phyloP scores from a whole-genome alignment of 2,329 filamentous ascomycete genomes.

The Talaromyces sp. region DNA sequence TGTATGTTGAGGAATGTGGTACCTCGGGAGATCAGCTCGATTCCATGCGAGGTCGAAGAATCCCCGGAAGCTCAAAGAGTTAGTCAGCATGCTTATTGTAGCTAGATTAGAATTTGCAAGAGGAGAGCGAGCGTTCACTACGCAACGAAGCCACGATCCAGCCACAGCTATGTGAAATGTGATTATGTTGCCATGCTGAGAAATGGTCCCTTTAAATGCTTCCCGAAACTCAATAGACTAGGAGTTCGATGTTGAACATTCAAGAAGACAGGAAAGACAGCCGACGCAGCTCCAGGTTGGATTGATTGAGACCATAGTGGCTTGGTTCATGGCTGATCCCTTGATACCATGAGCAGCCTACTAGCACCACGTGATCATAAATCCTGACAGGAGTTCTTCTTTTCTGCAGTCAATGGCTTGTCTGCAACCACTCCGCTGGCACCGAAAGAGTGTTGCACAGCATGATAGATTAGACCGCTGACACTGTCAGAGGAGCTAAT shows the following conservation, averaged over 20 bases:
- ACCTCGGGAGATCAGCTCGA: slow-evolving; percentile 11
- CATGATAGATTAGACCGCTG: not conserved
- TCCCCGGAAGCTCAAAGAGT: not conserved
- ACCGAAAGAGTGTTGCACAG: not conserved
- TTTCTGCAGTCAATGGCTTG: not conserved
- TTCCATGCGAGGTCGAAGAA: slow-evolving; percentile 3
- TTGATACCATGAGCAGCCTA: not conserved
- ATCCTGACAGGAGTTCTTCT: not conserved
- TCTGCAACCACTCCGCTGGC: not conserved
- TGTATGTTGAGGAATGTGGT: slow-evolving; percentile 11
- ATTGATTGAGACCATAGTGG: not conserved
- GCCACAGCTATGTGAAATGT: slow-evolving; percentile 39
- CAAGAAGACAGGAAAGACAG: not conserved
- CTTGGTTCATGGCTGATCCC: not conserved
- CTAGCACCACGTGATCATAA: not conserved
- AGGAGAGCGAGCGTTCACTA: slow-evolving; percentile 29
- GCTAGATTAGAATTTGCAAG: not conserved
- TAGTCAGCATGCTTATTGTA: not conserved
- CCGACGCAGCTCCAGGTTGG: not conserved
- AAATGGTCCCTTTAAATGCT: not conserved
- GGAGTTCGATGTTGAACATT: not conserved
- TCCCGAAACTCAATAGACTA: not conserved
- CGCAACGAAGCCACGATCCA: slow-evolving; percentile 19
- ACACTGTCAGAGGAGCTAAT: not conserved
- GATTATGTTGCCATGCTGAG: slow-evolving; percentile 30